phyloP scores from a whole-genome alignment of 352 stramenopile genomes.

The Pythium coloratum region DNA sequence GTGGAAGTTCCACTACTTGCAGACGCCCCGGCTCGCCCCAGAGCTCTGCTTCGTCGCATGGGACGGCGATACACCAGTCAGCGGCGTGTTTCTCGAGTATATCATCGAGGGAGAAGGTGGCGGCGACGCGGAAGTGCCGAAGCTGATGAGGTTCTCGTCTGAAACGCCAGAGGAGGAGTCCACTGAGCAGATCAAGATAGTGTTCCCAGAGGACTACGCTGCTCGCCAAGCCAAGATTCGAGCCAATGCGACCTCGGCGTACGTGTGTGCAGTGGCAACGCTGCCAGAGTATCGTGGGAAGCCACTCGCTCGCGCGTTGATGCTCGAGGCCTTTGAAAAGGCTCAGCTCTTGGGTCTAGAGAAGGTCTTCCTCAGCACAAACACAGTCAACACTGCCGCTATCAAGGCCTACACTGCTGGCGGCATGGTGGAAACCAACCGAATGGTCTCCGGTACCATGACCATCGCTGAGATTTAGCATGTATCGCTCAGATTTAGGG shows the following conservation, averaged over 20 bases:
- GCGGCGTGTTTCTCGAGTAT: neutral
- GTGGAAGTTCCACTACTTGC: neutral
- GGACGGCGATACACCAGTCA: neutral
- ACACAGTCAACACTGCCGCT: neutral
- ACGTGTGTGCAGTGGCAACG: neutral
- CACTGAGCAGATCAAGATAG: neutral
- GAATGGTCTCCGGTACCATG: neutral
- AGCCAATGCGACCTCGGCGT: neutral
- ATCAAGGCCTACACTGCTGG: neutral
- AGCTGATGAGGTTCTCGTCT: neutral
- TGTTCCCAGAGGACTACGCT: neutral
- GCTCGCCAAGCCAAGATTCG: neutral
- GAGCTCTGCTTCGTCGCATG: neutral
- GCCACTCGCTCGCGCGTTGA: neutral
- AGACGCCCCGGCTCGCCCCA: neutral
- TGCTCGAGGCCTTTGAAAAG: neutral
- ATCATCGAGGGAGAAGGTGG: neutral
- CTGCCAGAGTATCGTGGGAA: neutral
- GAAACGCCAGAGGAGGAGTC: neutral
- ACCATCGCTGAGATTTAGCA: neutral
- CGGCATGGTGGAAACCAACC: neutral
- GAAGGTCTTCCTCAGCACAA: neutral
- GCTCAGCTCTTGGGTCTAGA: neutral
- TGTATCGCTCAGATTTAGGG: no score
- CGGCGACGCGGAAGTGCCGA: neutral